Percentiles rank a stretch among this genome's conserved stretches.
Evolutionary conservation across 768 basidiomycete species (phyloP).

Genomic region (Boletellus sp.): DNA sequence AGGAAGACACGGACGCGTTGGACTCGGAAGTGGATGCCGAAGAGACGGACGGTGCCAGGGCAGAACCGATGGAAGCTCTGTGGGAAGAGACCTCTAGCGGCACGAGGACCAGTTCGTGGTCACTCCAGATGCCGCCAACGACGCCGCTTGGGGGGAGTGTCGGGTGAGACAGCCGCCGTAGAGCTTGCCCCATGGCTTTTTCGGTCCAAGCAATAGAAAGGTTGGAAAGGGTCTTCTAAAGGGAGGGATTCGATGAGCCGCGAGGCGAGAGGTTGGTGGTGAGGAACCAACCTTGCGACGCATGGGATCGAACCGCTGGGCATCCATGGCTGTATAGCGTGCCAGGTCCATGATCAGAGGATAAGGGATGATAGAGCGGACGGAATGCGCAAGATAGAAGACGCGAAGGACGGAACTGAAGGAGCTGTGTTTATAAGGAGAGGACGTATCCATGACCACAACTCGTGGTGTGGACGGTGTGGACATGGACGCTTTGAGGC

Average conservation of each 20-base stretch:
- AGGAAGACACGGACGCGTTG: constrained; percentile 2
- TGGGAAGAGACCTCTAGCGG: constrained; percentile 24
- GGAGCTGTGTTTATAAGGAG: constrained; percentile 21
- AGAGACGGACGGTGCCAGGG: constrained; percentile 13
- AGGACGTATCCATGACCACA: constrained; percentile 22
- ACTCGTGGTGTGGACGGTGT: constrained; percentile 24
- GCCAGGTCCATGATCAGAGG: constrained; percentile 22
- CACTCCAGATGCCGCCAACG: constrained; percentile 33
- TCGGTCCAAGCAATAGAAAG: constrained; percentile 9
- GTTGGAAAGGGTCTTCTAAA: constrained; percentile 18
- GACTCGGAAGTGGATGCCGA: constrained; percentile 10
- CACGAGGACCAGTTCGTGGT: constrained; percentile 33
- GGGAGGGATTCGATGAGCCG: constrained; percentile 15
- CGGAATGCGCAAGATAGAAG: constrained; percentile 23
- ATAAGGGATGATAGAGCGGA: constrained; percentile 30
- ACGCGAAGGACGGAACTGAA: constrained; percentile 28
- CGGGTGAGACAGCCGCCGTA: constrained; percentile 22
- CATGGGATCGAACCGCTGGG: constrained; percentile 33
- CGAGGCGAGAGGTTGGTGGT: constrained; percentile 14
- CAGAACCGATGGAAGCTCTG: constrained; percentile 17
- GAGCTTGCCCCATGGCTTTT: constrained; percentile 27
- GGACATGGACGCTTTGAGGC: constrained; percentile 21
- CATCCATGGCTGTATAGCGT: constrained; percentile 30
- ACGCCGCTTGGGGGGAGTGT: constrained; percentile 13
- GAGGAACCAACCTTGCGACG: constrained; percentile 24